Conservation (phyloP, 163 green algal genomes). For the Coccomyxa subellipsoidea region DNA sequence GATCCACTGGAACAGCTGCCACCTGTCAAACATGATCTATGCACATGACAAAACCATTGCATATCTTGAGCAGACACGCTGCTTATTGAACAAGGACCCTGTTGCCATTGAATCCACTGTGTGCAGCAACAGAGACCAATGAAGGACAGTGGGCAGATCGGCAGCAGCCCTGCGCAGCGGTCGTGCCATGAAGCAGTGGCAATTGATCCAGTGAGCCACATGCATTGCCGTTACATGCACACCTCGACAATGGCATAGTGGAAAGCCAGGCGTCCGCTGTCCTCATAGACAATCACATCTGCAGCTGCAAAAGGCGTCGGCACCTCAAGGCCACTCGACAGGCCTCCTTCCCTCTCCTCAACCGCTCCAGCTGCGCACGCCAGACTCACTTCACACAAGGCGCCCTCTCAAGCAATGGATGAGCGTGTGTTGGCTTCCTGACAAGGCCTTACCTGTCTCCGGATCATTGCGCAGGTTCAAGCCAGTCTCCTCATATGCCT, state of each 20-base stretch:
- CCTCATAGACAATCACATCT: slow-evolving; percentile 36
- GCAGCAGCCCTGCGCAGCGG: no score
- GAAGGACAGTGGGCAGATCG: no score
- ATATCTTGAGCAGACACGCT: no score
- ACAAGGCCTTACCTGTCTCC: neutral
- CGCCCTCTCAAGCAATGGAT: neutral
- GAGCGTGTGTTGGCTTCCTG: neutral
- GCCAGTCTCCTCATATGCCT: slow-evolving; percentile 52
- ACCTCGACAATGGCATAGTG: slow-evolving; percentile 57
- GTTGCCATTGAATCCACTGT: no score
- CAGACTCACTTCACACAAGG: neutral
- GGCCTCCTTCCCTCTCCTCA: slow-evolving; percentile 19
- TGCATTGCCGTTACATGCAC: no score
- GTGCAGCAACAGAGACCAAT: no score
- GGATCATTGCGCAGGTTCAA: slow-evolving; percentile 24
- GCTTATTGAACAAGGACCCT: no score
- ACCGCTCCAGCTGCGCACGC: neutral
- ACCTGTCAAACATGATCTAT: neutral
- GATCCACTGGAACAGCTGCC: slow-evolving; percentile 3
- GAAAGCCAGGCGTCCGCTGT: slow-evolving; percentile 24
- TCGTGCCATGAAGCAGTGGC: neutral
- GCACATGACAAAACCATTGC: neutral
- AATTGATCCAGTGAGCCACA: no score
- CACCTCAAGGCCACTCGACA: slow-evolving; percentile 25
- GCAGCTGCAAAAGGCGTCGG: slow-evolving; percentile 51